A percentile compares a stretch with the other conserved stretches of the same genome.
phyloP scores from a whole-genome alignment of 176 grass and related monocot genomes.

The Musa acuminata region DNA sequence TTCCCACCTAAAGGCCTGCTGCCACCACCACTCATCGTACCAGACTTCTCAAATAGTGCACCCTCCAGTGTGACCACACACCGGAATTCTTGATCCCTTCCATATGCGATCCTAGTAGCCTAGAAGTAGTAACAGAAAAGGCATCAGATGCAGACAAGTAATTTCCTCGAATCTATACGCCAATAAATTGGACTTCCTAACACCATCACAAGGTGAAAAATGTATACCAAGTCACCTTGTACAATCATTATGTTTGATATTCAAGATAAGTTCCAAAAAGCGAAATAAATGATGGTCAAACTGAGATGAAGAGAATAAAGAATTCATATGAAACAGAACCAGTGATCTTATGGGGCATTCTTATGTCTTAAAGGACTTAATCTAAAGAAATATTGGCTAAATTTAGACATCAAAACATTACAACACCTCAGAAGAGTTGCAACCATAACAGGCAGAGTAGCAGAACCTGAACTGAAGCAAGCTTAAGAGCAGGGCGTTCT shows the following conservation, averaged over 20 bases:
- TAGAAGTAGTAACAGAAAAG: conserved; percentile 22
- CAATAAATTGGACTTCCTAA: neutral
- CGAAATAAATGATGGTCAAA: neutral
- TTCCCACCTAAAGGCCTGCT: conserved; percentile 55
- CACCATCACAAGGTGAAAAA: neutral
- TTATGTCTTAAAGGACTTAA: neutral
- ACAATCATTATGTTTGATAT: neutral
- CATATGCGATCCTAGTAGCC: conserved; percentile 88
- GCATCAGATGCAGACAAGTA: too few species aligned
- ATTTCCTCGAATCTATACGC: neutral
- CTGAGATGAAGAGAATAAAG: neutral
- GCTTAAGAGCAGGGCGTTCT: neutral
- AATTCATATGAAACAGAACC: neutral
- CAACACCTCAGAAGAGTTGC: neutral
- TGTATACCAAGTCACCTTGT: neutral
- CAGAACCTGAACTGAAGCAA: neutral
- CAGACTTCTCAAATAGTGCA: conserved; percentile 82
- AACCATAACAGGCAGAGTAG: neutral
- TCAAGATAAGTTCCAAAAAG: neutral
- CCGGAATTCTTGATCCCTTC: conserved; percentile 53
- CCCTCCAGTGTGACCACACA: conserved; percentile 80
- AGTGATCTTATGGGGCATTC: neutral
- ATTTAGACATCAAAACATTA: neutral
- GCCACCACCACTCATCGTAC: conserved; percentile 95
- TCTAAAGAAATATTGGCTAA: neutral